Percentiles rank a stretch among this genome's conserved stretches.
phyloP scores from a whole-genome alignment of 192 early-diverging fungal species.

The Jimgerdemannia flammicorona region DNA sequence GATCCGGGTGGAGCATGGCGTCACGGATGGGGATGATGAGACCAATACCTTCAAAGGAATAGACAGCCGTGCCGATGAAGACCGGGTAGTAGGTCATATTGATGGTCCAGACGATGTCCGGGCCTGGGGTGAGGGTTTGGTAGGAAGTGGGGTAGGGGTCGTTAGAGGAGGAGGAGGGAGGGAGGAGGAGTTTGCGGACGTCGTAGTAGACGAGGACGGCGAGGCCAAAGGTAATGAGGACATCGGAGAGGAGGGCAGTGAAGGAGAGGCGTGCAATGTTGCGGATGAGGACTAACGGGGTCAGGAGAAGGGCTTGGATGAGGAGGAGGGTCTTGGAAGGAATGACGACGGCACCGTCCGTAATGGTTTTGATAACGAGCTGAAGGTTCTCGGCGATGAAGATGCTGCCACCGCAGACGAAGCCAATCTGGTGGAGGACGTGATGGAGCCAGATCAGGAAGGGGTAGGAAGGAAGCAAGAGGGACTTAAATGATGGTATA shows the following conservation, averaged over 20 bases:
- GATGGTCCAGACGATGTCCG: slow-evolving; percentile 43
- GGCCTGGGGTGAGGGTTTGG: slow-evolving; percentile 37
- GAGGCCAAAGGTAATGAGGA: slow-evolving; percentile 84
- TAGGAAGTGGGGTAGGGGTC: slow-evolving; percentile 41
- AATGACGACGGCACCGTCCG: slow-evolving; percentile 55
- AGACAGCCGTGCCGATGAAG: slow-evolving; percentile 86
- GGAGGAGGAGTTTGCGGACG: slow-evolving; percentile 55
- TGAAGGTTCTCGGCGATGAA: slow-evolving; percentile 86
- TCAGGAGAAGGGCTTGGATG: slow-evolving; percentile 61
- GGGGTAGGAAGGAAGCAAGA: neutral
- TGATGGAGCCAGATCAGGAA: neutral
- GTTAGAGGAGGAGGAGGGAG: slow-evolving; percentile 17
- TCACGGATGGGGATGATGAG: slow-evolving; percentile 69
- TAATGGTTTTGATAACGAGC: slow-evolving; percentile 62
- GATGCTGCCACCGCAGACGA: slow-evolving; percentile 60
- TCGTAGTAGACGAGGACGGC: slow-evolving; percentile 72
- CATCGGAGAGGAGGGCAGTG: slow-evolving; percentile 76
- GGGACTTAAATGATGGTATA: too few relatives aligned
- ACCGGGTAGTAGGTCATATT: slow-evolving; percentile 68
- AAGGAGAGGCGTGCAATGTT: slow-evolving; percentile 79
- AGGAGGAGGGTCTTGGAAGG: slow-evolving; percentile 68
- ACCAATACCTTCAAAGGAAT: slow-evolving; percentile 81
- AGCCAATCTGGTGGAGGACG: slow-evolving; percentile 15
- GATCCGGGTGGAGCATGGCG: slow-evolving; percentile 84
- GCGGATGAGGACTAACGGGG: slow-evolving; percentile 81